Percentiles rank a stretch among this genome's conserved stretches.
phyloP scores from a whole-genome alignment of 306 rosid species.

The Malus orientalis region DNA sequence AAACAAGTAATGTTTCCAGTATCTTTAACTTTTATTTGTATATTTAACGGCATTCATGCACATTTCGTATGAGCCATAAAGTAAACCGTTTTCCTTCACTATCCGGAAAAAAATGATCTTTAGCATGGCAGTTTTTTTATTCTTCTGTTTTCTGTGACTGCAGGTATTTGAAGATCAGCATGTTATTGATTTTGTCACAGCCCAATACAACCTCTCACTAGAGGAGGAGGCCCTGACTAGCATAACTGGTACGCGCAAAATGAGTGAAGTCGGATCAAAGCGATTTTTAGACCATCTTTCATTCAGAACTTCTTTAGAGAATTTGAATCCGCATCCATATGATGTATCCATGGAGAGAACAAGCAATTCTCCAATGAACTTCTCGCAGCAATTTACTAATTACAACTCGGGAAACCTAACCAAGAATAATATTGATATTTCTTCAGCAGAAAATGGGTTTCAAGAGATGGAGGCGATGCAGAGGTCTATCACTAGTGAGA shows the following conservation, averaged over 20 bases:
- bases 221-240: slow-evolving; percentile 35
- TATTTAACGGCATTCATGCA: neutral
- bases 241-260: neutral
- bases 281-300: slow-evolving; percentile 15
- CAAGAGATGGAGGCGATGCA: slow-evolving; percentile 28
- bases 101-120: neutral
- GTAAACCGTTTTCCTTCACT: neutral
- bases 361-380: slow-evolving; percentile 44
- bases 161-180: slow-evolving; percentile 68
- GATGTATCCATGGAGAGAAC: slow-evolving; percentile 27
- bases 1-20: slow-evolving; percentile 39
- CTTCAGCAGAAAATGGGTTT: slow-evolving; percentile 17
- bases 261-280: slow-evolving; percentile 37
- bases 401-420: slow-evolving; percentile 27
- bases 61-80: neutral
- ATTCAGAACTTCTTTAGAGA: slow-evolving; percentile 20
- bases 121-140: neutral
- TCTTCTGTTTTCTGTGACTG: neutral
- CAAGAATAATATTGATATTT: slow-evolving; percentile 19
- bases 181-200: slow-evolving; percentile 47
- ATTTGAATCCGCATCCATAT: slow-evolving; percentile 24
- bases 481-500: slow-evolving; percentile 24
- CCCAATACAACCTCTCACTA: slow-evolving; percentile 33
- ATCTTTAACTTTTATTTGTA: neutral
- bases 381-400: slow-evolving; percentile 43